Conservation (phyloP, 208 protist genomes). For the Trypanosoma mega region DNA sequence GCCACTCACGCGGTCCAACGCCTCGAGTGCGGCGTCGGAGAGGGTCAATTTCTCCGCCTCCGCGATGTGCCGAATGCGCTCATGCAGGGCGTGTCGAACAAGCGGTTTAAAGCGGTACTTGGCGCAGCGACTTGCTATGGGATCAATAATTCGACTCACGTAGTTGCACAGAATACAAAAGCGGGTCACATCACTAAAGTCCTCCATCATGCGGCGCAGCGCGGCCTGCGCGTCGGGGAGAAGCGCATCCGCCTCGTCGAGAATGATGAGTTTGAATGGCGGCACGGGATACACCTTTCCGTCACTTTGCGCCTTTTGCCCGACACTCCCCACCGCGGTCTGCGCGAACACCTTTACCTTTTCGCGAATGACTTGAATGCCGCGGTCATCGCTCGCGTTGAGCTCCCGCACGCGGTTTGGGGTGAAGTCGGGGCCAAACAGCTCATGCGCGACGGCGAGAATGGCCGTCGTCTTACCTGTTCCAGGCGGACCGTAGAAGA, state of each 20-base stretch:
- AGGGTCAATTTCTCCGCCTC: conserved; percentile 83
- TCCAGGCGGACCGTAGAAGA: conserved; percentile 99
- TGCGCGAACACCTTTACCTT: conserved; percentile 99
- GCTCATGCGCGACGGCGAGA: conserved; percentile 95
- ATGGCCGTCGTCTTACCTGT: conserved; percentile 99
- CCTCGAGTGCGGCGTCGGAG: conserved; percentile 54
- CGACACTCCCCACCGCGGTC: conserved; percentile 65
- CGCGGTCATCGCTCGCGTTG: conserved; percentile 99
- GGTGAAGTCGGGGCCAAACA: conserved; percentile 96
- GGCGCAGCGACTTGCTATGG: conserved; percentile 98
- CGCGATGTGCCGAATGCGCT: conserved; percentile 89
- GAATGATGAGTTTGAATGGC: conserved; percentile 99
- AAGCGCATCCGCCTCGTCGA: conserved; percentile 99
- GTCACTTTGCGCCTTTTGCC: conserved; percentile 70
- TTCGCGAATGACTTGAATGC: conserved; percentile 98
- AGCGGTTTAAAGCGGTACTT: conserved; percentile 99
- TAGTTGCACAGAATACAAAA: conserved; percentile 99
- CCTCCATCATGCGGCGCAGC: conserved; percentile 98
- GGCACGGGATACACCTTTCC: conserved; percentile 87
- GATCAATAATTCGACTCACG: conserved; percentile 98
- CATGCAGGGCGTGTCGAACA: conserved; percentile 68
- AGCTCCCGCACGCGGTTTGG: conserved; percentile 96
- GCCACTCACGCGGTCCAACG: conserved; percentile 83
- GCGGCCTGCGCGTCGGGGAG: conserved; percentile 98
- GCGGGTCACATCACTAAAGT: conserved; percentile 96